A percentile compares a stretch with the other conserved stretches of the same genome.
phyloP scores from a whole-genome alignment of 805 yeast genomes.

The Teunomyces cretensis region DNA sequence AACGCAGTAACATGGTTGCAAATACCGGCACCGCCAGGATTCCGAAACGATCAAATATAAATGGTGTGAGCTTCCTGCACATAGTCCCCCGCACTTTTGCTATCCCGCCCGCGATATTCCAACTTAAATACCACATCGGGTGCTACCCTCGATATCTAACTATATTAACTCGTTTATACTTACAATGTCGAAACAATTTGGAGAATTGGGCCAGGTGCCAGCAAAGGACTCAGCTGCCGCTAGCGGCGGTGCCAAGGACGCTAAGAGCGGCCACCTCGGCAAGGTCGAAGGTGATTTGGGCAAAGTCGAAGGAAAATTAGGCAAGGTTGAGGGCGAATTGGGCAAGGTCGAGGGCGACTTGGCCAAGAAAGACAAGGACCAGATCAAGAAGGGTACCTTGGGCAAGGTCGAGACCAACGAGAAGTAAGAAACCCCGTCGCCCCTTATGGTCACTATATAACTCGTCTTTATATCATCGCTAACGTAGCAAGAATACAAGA shows the following conservation, averaged over 20 bases:
- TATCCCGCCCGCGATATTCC: no score
- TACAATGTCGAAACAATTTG: conserved; percentile 8
- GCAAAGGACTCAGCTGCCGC: background rate
- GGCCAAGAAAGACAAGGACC: background rate
- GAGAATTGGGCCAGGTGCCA: conserved; percentile 10
- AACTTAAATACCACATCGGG: no score
- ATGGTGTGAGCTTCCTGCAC: background rate
- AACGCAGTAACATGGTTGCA: conserved; percentile 1
- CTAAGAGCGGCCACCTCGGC: conserved; percentile 2
- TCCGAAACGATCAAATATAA: no score
- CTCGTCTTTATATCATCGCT: no score
- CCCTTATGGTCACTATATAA: no score
- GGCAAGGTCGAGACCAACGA: conserved; percentile 4
- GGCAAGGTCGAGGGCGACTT: conserved; percentile 6
- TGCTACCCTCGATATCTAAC: no score
- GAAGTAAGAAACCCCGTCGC: background rate
- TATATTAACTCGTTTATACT: no score
- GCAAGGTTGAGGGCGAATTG: conserved; percentile 1
- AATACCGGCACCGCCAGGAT: no score
- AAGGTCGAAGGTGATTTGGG: conserved; percentile 5
- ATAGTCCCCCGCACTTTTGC: background rate
- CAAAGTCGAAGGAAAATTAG: conserved; percentile 1
- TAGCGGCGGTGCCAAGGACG: conserved; percentile 8
- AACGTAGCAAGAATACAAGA: no score
- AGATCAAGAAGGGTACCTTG: conserved; percentile 1